Percentiles rank a stretch among this genome's conserved stretches.
phyloP scores from a whole-genome alignment of 805 yeast species.

The Hanseniaspora clermontiae region DNA sequence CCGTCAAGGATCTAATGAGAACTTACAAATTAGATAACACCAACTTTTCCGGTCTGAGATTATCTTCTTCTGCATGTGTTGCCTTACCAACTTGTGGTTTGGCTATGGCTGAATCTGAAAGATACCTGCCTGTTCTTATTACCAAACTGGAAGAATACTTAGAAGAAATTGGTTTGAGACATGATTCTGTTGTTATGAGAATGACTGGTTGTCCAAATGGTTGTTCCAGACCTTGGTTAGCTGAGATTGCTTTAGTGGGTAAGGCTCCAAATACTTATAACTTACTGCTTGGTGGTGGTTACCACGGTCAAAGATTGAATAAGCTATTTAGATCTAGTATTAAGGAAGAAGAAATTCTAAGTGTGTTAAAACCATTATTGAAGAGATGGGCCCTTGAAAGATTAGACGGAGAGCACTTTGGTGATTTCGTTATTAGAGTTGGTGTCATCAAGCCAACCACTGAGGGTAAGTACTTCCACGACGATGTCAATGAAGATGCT shows the following conservation, averaged over 20 bases:
- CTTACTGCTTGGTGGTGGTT: constrained; percentile 91
- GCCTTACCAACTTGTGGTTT: constrained; percentile 98
- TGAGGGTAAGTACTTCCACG: constrained; percentile 91
- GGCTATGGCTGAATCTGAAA: constrained; percentile 97
- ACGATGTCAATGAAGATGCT: constrained; percentile 73
- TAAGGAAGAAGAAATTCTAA: constrained; percentile 78
- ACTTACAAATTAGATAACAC: constrained; percentile 75
- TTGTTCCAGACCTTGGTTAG: constrained; percentile 97
- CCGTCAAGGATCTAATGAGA: constrained; percentile 50
- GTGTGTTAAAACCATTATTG: constrained; percentile 68
- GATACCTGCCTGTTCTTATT: constrained; percentile 68
- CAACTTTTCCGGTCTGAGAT: constrained; percentile 67
- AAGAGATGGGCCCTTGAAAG: constrained; percentile 91
- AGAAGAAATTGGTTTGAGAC: constrained; percentile 86
- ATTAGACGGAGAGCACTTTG: constrained; percentile 83
- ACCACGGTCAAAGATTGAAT: constrained; percentile 82
- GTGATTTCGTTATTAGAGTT: constrained; percentile 77
- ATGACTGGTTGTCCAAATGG: constrained; percentile 99
- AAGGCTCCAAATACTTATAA: constrained; percentile 90
- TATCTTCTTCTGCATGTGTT: constrained; percentile 91
- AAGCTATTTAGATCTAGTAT: constrained; percentile 79
- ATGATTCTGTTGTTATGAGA: constrained; percentile 89
- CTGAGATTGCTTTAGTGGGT: constrained; percentile 90
- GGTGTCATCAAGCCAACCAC: constrained; percentile 81
- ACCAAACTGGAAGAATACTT: constrained; percentile 71